These are phyloP conservation scores for Protomyces gravidus DNA, from an alignment of 1,139 yeast species.

Conservation along the genomic window DNA sequence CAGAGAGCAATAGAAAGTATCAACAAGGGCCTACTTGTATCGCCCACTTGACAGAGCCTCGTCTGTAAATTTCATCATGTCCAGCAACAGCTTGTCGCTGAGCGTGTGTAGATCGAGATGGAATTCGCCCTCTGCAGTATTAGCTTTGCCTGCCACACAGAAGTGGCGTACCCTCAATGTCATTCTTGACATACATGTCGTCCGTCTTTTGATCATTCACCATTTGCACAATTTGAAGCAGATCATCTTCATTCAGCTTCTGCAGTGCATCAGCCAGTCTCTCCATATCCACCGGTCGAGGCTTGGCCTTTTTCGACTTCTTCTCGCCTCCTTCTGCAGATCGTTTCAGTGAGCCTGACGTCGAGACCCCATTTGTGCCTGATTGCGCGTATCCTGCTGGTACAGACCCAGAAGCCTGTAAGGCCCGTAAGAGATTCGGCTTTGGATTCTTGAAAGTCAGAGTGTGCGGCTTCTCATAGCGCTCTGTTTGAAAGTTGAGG, in stretches of 20 bases:
- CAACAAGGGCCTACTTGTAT: background rate
- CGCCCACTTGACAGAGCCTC: background rate
- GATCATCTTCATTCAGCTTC: slow-evolving; percentile 83
- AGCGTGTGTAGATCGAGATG: slow-evolving; percentile 92
- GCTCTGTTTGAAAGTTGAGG: slow-evolving; percentile 74
- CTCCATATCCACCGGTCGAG: slow-evolving; percentile 64
- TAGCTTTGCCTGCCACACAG: background rate
- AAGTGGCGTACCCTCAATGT: slow-evolving; percentile 53
- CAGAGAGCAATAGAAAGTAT: background rate
- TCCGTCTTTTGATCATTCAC: slow-evolving; percentile 92
- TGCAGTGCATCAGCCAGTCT: slow-evolving; percentile 86
- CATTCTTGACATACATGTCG: slow-evolving; percentile 94
- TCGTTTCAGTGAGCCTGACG: slow-evolving; percentile 46
- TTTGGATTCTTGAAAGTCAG: slow-evolving; percentile 28
- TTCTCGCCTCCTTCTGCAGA: slow-evolving; percentile 42
- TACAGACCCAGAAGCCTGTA: slow-evolving; percentile 22
- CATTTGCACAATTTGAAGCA: slow-evolving; percentile 94
- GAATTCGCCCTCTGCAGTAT: slow-evolving; percentile 73
- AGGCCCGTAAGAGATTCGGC: slow-evolving; percentile 19
- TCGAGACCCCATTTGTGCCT: slow-evolving; percentile 71
- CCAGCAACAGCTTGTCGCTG: slow-evolving; percentile 85
- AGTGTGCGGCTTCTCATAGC: slow-evolving; percentile 67
- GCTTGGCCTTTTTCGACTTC: slow-evolving; percentile 52
- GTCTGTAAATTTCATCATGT: slow-evolving; percentile 75
- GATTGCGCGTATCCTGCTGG: slow-evolving; percentile 53